A percentile compares a stretch with the other conserved stretches of the same genome.
Conservation (phyloP, 2,329 filamentous ascomycete genomes). For the Sporothrix brasiliensis region DNA sequence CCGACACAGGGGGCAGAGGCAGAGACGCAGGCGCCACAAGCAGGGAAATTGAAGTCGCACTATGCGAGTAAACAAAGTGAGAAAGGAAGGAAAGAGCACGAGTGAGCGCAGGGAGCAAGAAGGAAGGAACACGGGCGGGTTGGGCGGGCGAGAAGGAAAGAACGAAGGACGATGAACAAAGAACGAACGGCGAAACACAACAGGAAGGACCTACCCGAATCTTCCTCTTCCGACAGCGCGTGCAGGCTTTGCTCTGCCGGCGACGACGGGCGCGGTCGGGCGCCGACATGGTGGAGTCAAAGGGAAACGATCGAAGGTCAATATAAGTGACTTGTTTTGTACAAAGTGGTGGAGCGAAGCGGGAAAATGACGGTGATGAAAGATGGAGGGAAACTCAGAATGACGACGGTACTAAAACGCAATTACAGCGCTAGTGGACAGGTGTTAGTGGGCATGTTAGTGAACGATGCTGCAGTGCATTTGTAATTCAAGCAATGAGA, state of each 20-base stretch:
- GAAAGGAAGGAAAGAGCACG: too few relatives aligned
- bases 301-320: background rate
- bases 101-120: background rate
- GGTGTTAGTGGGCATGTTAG: too few relatives aligned
- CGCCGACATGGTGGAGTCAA: background rate
- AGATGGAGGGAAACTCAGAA: too few relatives aligned
- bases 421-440: background rate
- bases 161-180: background rate
- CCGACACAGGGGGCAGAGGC: background rate
- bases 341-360: too few relatives aligned
- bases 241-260: conserved; percentile 13
- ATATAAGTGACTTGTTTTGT: too few relatives aligned
- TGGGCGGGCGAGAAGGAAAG: background rate
- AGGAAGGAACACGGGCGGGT: background rate
- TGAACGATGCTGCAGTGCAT: background rate
- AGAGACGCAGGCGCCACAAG: conserved; percentile 5
- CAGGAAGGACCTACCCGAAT: background rate
- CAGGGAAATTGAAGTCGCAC: background rate
- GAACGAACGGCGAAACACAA: background rate
- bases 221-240: conserved; percentile 9
- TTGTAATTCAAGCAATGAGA: background rate
- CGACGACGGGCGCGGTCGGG: background rate
- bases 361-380: too few relatives aligned
- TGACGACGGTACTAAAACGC: too few relatives aligned
- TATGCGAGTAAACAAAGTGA: background rate